phyloP scores from a whole-genome alignment of 768 basidiomycete genomes.

The Tricholoma matsutake region DNA sequence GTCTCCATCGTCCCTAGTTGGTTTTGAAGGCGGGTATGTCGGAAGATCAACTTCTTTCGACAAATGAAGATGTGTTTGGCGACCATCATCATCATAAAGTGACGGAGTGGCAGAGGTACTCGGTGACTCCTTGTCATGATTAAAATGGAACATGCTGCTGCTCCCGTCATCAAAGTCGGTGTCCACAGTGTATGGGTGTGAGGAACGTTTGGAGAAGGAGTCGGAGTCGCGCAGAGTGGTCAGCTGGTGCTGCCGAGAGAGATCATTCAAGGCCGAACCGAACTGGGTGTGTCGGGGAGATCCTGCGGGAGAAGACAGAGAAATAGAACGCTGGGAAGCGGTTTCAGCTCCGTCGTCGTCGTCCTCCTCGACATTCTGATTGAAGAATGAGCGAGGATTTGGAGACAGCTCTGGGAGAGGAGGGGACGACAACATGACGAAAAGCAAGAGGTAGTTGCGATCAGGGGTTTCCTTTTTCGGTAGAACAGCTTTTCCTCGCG shows the following conservation, averaged over 20 bases:
- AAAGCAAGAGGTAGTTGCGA: neutral
- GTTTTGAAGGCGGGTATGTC: slow-evolving; percentile 60
- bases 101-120: slow-evolving; percentile 52
- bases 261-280: slow-evolving; percentile 22
- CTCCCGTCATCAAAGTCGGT: slow-evolving; percentile 52
- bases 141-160: slow-evolving; percentile 47
- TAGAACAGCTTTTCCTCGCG: slow-evolving; percentile 10
- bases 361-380: slow-evolving; percentile 23
- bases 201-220: slow-evolving; percentile 38
- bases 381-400: slow-evolving; percentile 26
- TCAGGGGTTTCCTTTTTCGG: slow-evolving; percentile 4
- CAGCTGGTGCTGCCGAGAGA: slow-evolving; percentile 10
- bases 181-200: slow-evolving; percentile 45
- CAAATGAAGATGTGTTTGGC: slow-evolving; percentile 24
- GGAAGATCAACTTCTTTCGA: slow-evolving; percentile 33
- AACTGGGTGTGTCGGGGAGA: slow-evolving; percentile 42
- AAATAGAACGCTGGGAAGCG: slow-evolving; percentile 75
- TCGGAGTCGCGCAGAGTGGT: slow-evolving; percentile 19
- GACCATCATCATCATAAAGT: slow-evolving; percentile 24
- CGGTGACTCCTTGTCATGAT: slow-evolving; percentile 43
- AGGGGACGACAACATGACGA: neutral
- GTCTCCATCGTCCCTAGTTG: slow-evolving; percentile 34
- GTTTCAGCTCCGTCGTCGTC: slow-evolving; percentile 68
- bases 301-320: slow-evolving; percentile 60
- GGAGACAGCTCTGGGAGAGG: slow-evolving; percentile 14